phyloP scores from a whole-genome alignment of 2,329 filamentous ascomycete species.

The Arthroderma sp. region DNA sequence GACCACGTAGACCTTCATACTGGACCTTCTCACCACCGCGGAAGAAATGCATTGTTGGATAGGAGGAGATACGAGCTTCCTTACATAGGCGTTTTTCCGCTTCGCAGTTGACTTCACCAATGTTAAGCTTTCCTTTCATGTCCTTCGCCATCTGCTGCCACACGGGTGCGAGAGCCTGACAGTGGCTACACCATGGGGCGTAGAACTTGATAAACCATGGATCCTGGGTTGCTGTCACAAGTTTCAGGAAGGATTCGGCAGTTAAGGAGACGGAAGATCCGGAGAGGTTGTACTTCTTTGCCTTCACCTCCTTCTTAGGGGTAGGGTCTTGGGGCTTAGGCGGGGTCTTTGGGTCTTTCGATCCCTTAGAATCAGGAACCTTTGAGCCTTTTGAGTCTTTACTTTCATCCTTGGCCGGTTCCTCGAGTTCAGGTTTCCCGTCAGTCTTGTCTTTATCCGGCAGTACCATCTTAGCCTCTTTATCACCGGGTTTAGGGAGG shows the following conservation, averaged over 20 bases:
- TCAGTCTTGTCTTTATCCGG: constrained; percentile 28
- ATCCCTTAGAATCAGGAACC: neutral
- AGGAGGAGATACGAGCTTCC: constrained; percentile 66
- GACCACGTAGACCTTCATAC: constrained; percentile 78
- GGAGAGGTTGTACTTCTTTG: constrained; percentile 52
- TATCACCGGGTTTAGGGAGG: constrained; percentile 59
- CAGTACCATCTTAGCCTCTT: constrained; percentile 34
- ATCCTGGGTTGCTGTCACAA: constrained; percentile 76
- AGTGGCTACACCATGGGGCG: constrained; percentile 93
- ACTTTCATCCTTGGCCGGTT: neutral
- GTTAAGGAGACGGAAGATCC: constrained; percentile 66
- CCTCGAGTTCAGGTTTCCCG: neutral
- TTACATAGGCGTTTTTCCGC: constrained; percentile 79
- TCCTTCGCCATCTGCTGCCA: constrained; percentile 85
- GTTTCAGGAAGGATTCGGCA: constrained; percentile 71
- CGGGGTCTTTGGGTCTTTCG: constrained; percentile 19
- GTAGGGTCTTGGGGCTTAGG: constrained; percentile 23
- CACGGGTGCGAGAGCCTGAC: constrained; percentile 78
- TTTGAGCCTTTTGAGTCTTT: neutral
- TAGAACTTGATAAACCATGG: constrained; percentile 99
- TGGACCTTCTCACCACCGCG: constrained; percentile 82
- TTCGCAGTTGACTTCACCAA: constrained; percentile 95
- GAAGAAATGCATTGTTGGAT: constrained; percentile 88
- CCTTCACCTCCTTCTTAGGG: neutral
- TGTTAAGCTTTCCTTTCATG: constrained; percentile 78